Percentiles rank a stretch among this genome's conserved stretches.
Conservation (phyloP, 169 alveolate species). For the Cryptosporidium viatorum region DNA sequence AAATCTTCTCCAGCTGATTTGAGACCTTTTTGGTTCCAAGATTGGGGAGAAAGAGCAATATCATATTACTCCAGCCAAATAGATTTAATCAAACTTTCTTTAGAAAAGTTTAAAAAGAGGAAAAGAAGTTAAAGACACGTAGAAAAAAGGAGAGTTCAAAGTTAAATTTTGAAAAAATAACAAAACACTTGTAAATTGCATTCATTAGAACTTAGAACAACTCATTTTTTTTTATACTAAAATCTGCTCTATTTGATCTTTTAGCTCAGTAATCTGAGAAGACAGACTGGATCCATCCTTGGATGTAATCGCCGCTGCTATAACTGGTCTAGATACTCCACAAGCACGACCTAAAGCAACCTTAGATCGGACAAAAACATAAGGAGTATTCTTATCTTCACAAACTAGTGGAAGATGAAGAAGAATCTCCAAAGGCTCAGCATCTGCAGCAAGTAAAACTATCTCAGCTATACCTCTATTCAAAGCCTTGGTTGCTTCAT, state of each 20-base stretch:
- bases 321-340: conserved; percentile 98
- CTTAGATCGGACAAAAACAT: conserved; percentile 96
- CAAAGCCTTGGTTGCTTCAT: conserved; percentile 96
- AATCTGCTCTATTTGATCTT: conserved; percentile 96
- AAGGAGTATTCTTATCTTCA: conserved; percentile 99
- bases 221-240: conserved; percentile 86
- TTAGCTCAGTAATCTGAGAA: conserved; percentile 94
- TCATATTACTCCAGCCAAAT: conserved; percentile 52
- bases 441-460: conserved; percentile 98
- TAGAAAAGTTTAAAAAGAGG: conserved; percentile 25
- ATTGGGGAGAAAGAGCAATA: conserved; percentile 68
- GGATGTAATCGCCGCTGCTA: conserved; percentile 95
- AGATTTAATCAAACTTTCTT: conserved; percentile 39
- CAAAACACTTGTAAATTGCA: background rate
- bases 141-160: background rate
- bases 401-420: conserved; percentile 97
- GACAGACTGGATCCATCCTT: conserved; percentile 95
- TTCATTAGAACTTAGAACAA: conserved; percentile 47
- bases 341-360: conserved; percentile 98
- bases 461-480: conserved; percentile 98
- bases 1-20: conserved; percentile 18
- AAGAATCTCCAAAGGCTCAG: conserved; percentile 99
- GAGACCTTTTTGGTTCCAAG: conserved; percentile 62
- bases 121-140: background rate
- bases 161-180: background rate